Evolutionary conservation across 1,284 basidiomycete species (phyloP), one percentile per base, ranked within the genome.

Genomic region (Cryptococcus sp.): DNA sequence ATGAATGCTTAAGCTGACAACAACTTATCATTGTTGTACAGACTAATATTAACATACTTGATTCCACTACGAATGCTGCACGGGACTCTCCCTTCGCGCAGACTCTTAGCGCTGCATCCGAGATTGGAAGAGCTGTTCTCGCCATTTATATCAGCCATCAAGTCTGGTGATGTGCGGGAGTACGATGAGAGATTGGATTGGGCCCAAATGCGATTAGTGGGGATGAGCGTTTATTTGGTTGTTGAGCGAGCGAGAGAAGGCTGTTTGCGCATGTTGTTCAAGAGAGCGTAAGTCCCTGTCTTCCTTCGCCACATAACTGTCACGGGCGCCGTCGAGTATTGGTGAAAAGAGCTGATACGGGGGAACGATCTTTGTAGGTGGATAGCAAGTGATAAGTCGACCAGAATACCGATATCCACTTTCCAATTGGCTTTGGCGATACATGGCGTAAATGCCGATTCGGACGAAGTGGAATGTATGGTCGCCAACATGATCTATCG

Each of bases 401-500:
- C 88, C 1, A 83, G 92, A 22, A 86, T 95, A 52, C 86, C 89
- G 0, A 83, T 95, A 55, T 81, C 84, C 1, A 83, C 87, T 75
- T 93, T 95, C 77, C 86, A 88, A 65, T 80, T 81, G 3, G 87
- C 88, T 2, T 78, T 93, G 50, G 79, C 79, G 47, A 76, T 91
- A 54, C 86, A 87, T 16, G 88, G 88, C 5, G 70, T 77, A 7
- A 64, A 73, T 0, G 76, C 81, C 38, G 79, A 80, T 38, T 57
- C 81, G 53, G 91, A 91, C 61, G 95, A 98, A 78, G 88, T 92
- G 17, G 95, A 98, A 78, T 98, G 95, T 78, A 82, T 93, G 55
- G 83, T 98, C 8, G 93, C 93, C 17, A 94, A 93, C 71, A 89
- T 95, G 88, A 89, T 98, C 43, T 92, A 88, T 79, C 90, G 89